Percentiles rank a stretch among this genome's conserved stretches.
phyloP scores from a whole-genome alignment of 768 basidiomycete genomes.

The Leccinum incarnatum region DNA sequence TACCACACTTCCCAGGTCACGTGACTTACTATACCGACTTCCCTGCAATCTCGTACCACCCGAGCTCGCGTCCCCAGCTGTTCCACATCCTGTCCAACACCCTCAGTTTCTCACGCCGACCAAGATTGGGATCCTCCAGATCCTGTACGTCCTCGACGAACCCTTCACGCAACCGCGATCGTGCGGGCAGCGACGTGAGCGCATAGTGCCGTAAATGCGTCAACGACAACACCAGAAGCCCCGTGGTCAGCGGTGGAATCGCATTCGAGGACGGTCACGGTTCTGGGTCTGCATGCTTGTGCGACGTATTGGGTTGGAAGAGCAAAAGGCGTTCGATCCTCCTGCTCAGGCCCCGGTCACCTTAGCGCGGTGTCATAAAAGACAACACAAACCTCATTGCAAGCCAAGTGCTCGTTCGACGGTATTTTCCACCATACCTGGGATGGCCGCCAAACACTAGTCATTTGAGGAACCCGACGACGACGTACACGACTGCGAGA shows the following conservation, averaged over 20 bases:
- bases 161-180: slow-evolving; percentile 64
- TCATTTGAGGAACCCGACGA: slow-evolving; percentile 49
- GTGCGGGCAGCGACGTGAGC: slow-evolving; percentile 50
- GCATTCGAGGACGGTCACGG: slow-evolving; percentile 12
- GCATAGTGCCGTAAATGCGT: slow-evolving; percentile 66
- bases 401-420: slow-evolving; percentile 59
- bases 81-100: slow-evolving; percentile 89
- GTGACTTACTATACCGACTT: neutral
- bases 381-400: slow-evolving; percentile 57
- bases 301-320: slow-evolving; percentile 38
- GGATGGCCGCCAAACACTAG: slow-evolving; percentile 52
- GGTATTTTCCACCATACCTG: slow-evolving; percentile 56
- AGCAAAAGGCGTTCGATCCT: slow-evolving; percentile 69
- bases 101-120: slow-evolving; percentile 66
- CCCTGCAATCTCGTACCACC: slow-evolving; percentile 46
- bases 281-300: slow-evolving; percentile 11
- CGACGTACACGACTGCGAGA: slow-evolving; percentile 71
- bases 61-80: slow-evolving; percentile 71
- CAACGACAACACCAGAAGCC: slow-evolving; percentile 70
- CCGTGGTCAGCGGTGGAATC: slow-evolving; percentile 58
- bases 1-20: too few species aligned
- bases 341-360: slow-evolving; percentile 31
- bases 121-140: slow-evolving; percentile 71
- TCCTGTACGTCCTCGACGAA: slow-evolving; percentile 86
- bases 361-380: neutral